A percentile compares a stretch with the other conserved stretches of the same genome.
These are phyloP conservation scores for Gentiana dahurica DNA, from an alignment of 257 asterid genomes.

Conservation along the genomic window DNA sequence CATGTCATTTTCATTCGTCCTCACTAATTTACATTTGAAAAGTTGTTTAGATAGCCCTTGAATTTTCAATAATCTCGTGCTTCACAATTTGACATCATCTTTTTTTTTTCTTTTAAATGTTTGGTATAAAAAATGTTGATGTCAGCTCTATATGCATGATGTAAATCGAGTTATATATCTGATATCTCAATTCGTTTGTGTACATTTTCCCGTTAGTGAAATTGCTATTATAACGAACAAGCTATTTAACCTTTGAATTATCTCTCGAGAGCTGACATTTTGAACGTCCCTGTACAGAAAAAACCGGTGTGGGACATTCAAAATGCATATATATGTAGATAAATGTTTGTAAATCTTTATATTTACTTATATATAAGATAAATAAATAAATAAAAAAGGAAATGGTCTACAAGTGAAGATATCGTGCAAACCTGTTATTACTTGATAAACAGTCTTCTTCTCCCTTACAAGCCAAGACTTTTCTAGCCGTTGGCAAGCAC, in stretches of 20 bases:
- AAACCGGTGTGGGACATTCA: not conserved
- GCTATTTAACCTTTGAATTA: conserved; percentile 3
- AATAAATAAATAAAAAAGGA: not conserved
- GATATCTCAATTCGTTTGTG: too few species aligned
- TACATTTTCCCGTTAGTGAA: too few species aligned
- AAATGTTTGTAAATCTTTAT: not conserved
- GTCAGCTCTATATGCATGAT: too few species aligned
- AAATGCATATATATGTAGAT: too few species aligned
- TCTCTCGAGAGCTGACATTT: not conserved
- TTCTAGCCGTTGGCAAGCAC: conserved; percentile 35
- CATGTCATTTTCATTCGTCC: too few species aligned
- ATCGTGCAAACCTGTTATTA: conserved; percentile 10
- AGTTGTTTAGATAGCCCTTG: too few species aligned
- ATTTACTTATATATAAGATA: not conserved
- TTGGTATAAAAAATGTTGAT: too few species aligned
- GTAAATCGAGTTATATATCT: too few species aligned
- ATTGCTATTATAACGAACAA: not conserved
- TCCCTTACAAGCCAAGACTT: conserved; percentile 69
- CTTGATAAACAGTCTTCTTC: conserved; percentile 1
- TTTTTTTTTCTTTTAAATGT: too few species aligned
- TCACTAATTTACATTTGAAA: too few species aligned
- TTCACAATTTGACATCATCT: too few species aligned
- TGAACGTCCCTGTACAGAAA: not conserved
- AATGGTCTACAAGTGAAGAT: conserved; percentile 3
- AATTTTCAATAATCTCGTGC: too few species aligned